A percentile compares a stretch with the other conserved stretches of the same genome.
phyloP scores from a whole-genome alignment of 169 alveolate species.

The Eimeria acervulina region DNA sequence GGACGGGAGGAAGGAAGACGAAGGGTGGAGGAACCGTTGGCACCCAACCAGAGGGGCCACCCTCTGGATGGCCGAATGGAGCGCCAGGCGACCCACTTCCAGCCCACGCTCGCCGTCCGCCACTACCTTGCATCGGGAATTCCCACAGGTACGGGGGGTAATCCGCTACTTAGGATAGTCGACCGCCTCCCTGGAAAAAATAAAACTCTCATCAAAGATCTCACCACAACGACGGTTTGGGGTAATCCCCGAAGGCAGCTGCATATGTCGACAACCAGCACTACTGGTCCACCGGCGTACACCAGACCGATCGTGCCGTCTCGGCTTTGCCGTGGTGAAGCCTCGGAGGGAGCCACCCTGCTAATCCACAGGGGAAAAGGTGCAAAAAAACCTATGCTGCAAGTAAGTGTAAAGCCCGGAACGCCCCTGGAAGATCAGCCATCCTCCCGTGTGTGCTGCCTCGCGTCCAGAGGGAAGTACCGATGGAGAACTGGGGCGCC shows the following conservation, averaged over 20 bases:
- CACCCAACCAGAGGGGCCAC: not conserved
- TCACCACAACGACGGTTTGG: not conserved
- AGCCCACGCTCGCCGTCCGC: conserved; percentile 29
- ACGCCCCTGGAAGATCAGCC: not conserved
- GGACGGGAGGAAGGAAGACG: not conserved
- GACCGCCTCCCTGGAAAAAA: not conserved
- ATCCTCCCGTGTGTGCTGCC: conserved; percentile 27
- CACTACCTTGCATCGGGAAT: conserved; percentile 3
- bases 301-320: conserved; percentile 2
- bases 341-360: not conserved
- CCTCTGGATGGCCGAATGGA: not conserved
- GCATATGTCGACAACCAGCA: not conserved
- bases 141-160: not conserved
- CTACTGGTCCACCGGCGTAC: not conserved
- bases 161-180: not conserved
- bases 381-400: not conserved
- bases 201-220: not conserved
- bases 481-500: not conserved
- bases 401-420: not conserved
- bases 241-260: not conserved
- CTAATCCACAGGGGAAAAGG: not conserved
- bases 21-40: not conserved
- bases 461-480: not conserved
- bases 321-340: not conserved
- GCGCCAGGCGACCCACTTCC: conserved; percentile 12